phyloP scores from a whole-genome alignment of 371 early-diverging fungal genomes.

The Rhizopus sp. region DNA sequence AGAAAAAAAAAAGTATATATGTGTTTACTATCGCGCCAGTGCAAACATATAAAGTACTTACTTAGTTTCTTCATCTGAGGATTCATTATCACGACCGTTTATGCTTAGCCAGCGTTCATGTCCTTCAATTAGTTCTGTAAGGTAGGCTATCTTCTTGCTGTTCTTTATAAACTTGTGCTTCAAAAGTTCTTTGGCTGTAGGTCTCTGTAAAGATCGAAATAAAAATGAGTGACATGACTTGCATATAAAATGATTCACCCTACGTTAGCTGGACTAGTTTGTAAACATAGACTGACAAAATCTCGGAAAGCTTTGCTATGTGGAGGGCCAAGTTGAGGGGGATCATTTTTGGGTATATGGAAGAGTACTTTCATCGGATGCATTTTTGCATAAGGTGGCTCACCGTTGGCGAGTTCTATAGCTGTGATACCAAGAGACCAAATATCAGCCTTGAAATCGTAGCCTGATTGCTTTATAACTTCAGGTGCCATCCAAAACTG shows the following conservation, averaged over 20 bases:
- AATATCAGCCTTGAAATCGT: conserved; percentile 96
- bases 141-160: conserved; percentile 78
- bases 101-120: conserved; percentile 76
- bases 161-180: conserved; percentile 88
- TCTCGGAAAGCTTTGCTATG: conserved; percentile 90
- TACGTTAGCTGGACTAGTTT: conserved; percentile 80
- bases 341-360: conserved; percentile 89
- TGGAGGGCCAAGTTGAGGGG: conserved; percentile 80
- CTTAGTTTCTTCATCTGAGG: conserved; percentile 57
- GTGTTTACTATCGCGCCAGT: neutral
- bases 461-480: conserved; percentile 95
- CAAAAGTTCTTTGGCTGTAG: conserved; percentile 87
- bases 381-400: conserved; percentile 91
- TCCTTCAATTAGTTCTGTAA: conserved; percentile 84
- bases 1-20: neutral
- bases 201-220: conserved; percentile 53
- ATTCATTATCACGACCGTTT: conserved; percentile 58
- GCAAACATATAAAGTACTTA: conserved; percentile 22
- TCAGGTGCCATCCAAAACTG: conserved; percentile 98
- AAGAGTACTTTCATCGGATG: conserved; percentile 95
- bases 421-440: conserved; percentile 99
- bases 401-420: conserved; percentile 93
- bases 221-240: neutral
- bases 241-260: neutral
- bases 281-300: conserved; percentile 86